Evolutionary conservation across 805 yeast species (phyloP), one percentile per base, ranked within the genome.

Genomic region (Saturnispora halmiae): DNA sequence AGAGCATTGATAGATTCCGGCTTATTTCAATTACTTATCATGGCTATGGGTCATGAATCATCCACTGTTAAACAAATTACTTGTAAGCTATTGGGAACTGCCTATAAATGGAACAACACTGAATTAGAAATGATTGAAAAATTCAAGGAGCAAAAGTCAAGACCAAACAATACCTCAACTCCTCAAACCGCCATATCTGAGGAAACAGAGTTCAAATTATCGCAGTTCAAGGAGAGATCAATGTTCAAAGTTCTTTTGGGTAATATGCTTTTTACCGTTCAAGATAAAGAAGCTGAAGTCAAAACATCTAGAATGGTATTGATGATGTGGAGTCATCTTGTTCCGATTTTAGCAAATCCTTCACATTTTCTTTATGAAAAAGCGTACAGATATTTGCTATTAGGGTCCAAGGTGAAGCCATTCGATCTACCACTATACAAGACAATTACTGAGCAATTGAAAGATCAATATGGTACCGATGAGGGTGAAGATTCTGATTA

Each of bases 321-420:
- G 60, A 61, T 66, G 14, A 54, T 75, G 41, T 58, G 79, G 30
- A 71, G 85, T 1, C 69, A 72, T 38, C 55, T 86, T 29, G 61
- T 76, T 4, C 72, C 75, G 3, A 64, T 84, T 2, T 55, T 84
- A 43, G 56, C 67, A 5, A 75, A 79, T 46, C 95, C 96, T 0
- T 75, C 78, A 0, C 90, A 84, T 46, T 70, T 69, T 50, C 56
- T 90, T 16, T 83, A 80, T 57, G 95, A 87, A 47, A 75, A 75
- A 48, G 74, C 76, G 0, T 75, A 69, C 50, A 71, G 79, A 44
- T 85, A 77, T 70, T 66, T 87, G 9, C 61, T 85, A 28, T 61
- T 73, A 4, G 72, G 74, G 29, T 79, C 84, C 3, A 56, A 54
- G 13, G 52, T 71, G 35, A 61, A 61, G 45, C 39, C 53, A 5